Evolutionary conservation across 768 basidiomycete species (phyloP), one percentile per base, ranked within the genome.

Genomic region (Royoungia palumana): DNA sequence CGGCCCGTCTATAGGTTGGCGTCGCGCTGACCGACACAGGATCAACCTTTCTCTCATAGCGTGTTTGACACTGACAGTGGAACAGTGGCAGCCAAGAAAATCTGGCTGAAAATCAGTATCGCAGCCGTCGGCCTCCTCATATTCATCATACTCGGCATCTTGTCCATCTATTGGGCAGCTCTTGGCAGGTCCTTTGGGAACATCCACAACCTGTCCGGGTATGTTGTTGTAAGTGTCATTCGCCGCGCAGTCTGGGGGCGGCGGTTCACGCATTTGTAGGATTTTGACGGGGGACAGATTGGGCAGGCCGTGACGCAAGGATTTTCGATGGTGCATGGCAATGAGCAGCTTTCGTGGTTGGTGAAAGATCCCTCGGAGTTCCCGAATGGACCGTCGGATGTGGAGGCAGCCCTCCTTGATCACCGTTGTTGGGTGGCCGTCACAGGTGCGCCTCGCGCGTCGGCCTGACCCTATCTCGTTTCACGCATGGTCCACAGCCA

Each of bases 151-250:
- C 74, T 80, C 51, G 65, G 62, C 0, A 66, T 82, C 19, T 64
- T 84, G 48, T 63, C 80, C 3, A 81, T 85, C 39, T 83, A 77
- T 61, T 85, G 81, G 81, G 81, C 79, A 10, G 75, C 78, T 12
- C 62, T 80, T 5, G 80, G 79, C 67, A 72, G 71, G 45, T 71
- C 71, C 10, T 72, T 64, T 6, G 36, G 50, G 27, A 61, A 70
- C 9, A 28, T 71, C 5, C 63, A 63, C 34, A 74, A 75, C 20
- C 57, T 85, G 21, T 59, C 71, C n/a, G 81, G 78, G 2, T 82
- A 75, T 72, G 71, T 85, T 0, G 76, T 85, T 21, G 82, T 83
- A 49, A 43, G 79, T 70, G 20, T 36, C 41, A 14, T 25, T 17
- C 24, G 35, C n/a, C 27, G 14, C 11, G 22, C 20, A 13, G 17